phyloP scores from a whole-genome alignment of 345 rosid genomes.

The Salix purpurea region DNA sequence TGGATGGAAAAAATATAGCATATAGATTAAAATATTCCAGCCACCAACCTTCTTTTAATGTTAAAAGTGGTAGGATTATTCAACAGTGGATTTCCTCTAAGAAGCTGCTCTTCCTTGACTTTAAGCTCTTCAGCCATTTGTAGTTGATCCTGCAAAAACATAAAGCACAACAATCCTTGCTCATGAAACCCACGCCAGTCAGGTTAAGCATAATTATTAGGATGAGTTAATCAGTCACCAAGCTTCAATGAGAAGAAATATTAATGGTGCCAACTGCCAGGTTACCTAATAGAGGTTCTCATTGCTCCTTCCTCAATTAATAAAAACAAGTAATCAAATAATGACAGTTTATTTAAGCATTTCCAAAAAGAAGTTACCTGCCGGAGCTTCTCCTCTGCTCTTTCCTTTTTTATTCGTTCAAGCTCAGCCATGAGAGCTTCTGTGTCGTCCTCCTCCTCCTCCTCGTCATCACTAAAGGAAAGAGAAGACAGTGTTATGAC shows the following conservation, averaged over 20 bases:
- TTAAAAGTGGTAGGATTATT: constrained; percentile 68
- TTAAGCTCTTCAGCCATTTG: constrained; percentile 77
- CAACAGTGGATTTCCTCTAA: constrained; percentile 82
- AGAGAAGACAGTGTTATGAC: constrained; percentile 1
- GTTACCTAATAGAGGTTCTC: too few relatives aligned
- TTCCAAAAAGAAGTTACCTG: constrained; percentile 39
- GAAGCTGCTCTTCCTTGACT: constrained; percentile 87
- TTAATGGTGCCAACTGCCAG: background rate
- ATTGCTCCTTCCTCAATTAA: too few relatives aligned
- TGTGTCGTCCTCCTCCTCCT: constrained; percentile 76
- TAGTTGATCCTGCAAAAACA: constrained; percentile 54
- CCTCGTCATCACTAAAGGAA: constrained; percentile 36
- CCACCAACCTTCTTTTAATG: constrained; percentile 72
- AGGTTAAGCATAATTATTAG: background rate
- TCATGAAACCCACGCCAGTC: background rate
- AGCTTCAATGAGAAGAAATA: background rate
- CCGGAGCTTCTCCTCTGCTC: constrained; percentile 81
- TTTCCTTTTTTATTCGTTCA: constrained; percentile 91
- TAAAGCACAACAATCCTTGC: background rate
- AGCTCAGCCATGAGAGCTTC: constrained; percentile 94
- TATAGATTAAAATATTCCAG: background rate
- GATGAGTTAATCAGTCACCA: background rate
- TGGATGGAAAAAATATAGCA: background rate
- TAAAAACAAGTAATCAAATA: background rate
- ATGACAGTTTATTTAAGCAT: background rate